Percentiles rank a stretch among this genome's conserved stretches.
phyloP scores from a whole-genome alignment of 2,329 filamentous ascomycete genomes.

The Cladosporium velox region DNA sequence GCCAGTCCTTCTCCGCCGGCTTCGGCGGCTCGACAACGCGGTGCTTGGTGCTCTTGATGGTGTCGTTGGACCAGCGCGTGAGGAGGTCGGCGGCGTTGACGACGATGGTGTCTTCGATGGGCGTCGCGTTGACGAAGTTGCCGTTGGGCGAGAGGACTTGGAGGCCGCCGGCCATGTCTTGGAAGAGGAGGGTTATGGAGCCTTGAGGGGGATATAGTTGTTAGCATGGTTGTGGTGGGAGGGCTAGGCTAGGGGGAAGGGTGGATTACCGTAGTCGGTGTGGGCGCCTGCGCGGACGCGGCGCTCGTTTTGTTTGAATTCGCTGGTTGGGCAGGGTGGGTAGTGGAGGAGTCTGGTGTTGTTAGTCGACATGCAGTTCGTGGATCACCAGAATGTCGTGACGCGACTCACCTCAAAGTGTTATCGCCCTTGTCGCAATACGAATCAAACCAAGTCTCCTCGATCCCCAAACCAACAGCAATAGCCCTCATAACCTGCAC shows the following conservation, averaged over 20 bases:
- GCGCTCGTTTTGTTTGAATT: constrained; percentile 54
- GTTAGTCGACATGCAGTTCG: not conserved
- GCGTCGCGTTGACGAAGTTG: constrained; percentile 74
- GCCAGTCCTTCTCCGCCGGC: constrained; percentile 50
- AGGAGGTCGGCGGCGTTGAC: constrained; percentile 85
- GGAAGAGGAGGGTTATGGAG: constrained; percentile 51
- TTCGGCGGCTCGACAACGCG: constrained; percentile 79
- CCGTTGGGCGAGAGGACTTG: constrained; percentile 69
- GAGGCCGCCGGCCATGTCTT: constrained; percentile 57
- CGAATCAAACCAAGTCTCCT: constrained; percentile 77
- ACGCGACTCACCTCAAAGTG: constrained; percentile 44
- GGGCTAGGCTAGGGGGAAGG: no score
- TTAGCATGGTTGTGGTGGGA: not conserved
- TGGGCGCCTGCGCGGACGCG: constrained; percentile 72
- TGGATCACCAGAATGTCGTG: not conserved
- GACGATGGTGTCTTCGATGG: constrained; percentile 76
- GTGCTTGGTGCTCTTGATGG: constrained; percentile 84
- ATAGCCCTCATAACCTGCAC: constrained; percentile 66
- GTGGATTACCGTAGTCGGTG: constrained; percentile 55
- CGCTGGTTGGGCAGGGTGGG: constrained; percentile 55
- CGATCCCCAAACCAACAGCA: constrained; percentile 62
- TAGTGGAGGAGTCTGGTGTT: constrained; percentile 49
- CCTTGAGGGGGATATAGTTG: not conserved
- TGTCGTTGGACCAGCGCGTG: constrained; percentile 84
- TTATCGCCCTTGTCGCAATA: constrained; percentile 72